Base-by-base conservation (phyloP, 148 eudicot species). In the Nepenthes mirabilis region DNA sequence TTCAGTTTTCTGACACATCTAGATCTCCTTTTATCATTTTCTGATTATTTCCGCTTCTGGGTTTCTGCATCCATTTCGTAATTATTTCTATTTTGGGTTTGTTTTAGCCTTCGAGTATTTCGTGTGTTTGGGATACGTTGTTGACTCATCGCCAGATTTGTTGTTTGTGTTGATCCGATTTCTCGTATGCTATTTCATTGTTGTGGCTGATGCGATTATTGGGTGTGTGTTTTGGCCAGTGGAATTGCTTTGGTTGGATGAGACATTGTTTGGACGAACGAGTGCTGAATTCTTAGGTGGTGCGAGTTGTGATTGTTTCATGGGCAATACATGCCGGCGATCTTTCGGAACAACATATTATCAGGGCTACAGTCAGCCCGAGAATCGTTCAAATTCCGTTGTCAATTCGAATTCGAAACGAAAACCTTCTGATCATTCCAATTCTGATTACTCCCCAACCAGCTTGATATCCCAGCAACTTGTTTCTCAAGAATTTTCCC, bases 281-380 rank as follows among this genome's bases (percentile, higher is more conserved):
- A 10, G 6, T 5, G 52, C 14, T 49, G 52, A 49, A 49, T 49
- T 49, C 52, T 49, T 49, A 49, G 60, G 33, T 43, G 47, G 23
- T 47, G 72, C 56, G 72, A 68, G 64, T 62, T 75, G 63, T 75
- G 71, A 69, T 66, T 81, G 88, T 82, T 82, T 80, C 80, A 86
- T 86, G 93, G 93, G 93, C 82, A 86, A 86, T 67, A 76, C 95
- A 76, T 91, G 97, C 90, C 84, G 96, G 65, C 94, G 93, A 67
- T 85, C 95, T 74, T 78, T 78, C 14, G 84, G 88, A 72, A 73
- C 47, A 72, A 80, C 76, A 72, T 33, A 66, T 67, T 70, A 67
- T 50, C 82, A 77, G 86, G 88, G 82, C 77, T 71, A 74, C 71
- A 63, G 36, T 54, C 76, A 70, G 73, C 94, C 96, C 66, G 80